These are phyloP conservation scores for Lolium multiflorum DNA, from an alignment of 176 grass and related monocot species.

Conservation along the genomic window DNA sequence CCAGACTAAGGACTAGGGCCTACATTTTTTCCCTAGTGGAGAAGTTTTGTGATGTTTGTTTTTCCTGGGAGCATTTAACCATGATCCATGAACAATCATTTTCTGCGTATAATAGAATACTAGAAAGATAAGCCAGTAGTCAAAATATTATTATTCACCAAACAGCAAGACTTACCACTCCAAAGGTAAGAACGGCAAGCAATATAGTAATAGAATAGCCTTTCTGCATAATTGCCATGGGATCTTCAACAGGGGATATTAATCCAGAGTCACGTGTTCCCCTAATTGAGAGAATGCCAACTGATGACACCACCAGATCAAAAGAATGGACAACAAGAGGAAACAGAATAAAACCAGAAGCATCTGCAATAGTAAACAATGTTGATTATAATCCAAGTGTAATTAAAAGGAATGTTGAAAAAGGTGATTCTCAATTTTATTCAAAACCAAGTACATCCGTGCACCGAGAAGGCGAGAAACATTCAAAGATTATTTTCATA, in stretches of 20 bases:
- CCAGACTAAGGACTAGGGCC: not conserved
- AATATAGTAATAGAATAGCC: constrained; percentile 93
- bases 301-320: constrained; percentile 96
- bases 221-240: constrained; percentile 97
- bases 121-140: constrained; percentile 7
- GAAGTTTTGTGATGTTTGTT: constrained; percentile 2
- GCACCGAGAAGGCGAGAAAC: not conserved
- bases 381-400: constrained; percentile 29
- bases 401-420: not conserved
- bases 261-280: constrained; percentile 81
- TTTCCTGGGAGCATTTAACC: constrained; percentile 8
- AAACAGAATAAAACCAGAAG: constrained; percentile 98
- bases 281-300: constrained; percentile 96
- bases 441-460: constrained; percentile 1
- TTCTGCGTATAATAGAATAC: constrained; percentile 24
- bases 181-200: constrained; percentile 91
- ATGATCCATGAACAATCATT: not conserved
- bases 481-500: not conserved
- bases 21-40: not conserved
- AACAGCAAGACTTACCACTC: constrained; percentile 73
- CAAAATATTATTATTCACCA: constrained; percentile 9
- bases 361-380: constrained; percentile 74
- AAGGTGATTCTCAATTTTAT: constrained; percentile 7
- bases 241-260: constrained; percentile 78
- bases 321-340: constrained; percentile 99